These are phyloP conservation scores for Arabidopsis arenosa DNA, from an alignment of 345 rosid species.

Conservation along the genomic window DNA sequence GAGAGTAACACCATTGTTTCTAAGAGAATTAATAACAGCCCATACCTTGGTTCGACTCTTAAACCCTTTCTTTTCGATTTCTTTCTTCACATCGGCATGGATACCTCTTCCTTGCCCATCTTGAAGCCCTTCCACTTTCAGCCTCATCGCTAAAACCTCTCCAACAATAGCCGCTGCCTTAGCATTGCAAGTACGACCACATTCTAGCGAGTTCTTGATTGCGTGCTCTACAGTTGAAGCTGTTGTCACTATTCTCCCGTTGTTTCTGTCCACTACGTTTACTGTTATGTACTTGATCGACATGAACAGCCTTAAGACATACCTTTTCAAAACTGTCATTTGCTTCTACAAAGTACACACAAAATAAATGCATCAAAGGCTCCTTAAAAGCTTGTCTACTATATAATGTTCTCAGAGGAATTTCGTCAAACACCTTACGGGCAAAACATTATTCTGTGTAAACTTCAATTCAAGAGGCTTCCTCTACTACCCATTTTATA, in stretches of 20 bases:
- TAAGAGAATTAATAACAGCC: conserved; percentile 70
- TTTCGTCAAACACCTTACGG: no score
- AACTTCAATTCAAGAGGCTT: no score
- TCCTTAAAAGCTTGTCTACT: no score
- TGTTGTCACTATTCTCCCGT: conserved; percentile 69
- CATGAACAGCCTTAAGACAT: conserved; percentile 67
- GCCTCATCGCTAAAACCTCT: conserved; percentile 82
- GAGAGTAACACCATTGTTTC: conserved; percentile 74
- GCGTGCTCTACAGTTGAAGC: conserved; percentile 84
- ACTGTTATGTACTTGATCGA: conserved; percentile 81
- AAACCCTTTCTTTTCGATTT: conserved; percentile 84
- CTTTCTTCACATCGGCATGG: conserved; percentile 67
- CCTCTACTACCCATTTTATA: no score
- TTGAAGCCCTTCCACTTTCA: conserved; percentile 82
- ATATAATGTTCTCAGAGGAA: no score
- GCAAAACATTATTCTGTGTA: no score
- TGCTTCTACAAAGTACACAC: conserved; percentile 4
- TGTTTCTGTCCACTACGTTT: conserved; percentile 82
- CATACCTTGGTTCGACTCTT: conserved; percentile 60
- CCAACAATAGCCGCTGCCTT: conserved; percentile 80
- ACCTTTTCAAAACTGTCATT: conserved; percentile 80
- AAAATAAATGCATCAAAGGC: no score
- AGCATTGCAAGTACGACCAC: conserved; percentile 80
- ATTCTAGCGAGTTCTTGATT: conserved; percentile 72
- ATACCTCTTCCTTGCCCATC: conserved; percentile 82